These are phyloP conservation scores for Pugionium dolabratum DNA, from an alignment of 345 rosid species.

Conservation along the genomic window DNA sequence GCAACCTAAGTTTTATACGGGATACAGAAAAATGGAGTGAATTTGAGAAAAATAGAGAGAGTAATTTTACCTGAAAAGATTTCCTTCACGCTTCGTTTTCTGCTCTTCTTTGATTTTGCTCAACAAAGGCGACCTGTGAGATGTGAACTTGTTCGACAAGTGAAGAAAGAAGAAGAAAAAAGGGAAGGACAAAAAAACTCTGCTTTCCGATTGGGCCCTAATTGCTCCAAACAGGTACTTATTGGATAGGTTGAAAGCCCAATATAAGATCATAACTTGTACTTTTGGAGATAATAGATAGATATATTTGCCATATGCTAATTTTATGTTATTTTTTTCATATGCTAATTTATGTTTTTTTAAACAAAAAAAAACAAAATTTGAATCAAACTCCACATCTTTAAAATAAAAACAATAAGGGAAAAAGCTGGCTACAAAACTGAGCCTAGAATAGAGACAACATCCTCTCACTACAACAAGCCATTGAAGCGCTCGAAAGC, in stretches of 20 bases:
- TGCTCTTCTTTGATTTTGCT: slow-evolving; percentile 22
- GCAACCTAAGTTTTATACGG: background rate
- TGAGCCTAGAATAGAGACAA: too few species aligned
- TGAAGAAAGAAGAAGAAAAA: background rate
- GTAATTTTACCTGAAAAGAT: slow-evolving; percentile 19
- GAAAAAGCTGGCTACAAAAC: too few species aligned
- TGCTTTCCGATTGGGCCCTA: slow-evolving; percentile 5
- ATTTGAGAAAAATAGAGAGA: background rate
- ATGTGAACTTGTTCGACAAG: slow-evolving; percentile 39
- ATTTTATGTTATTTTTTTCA: background rate
- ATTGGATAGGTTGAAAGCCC: background rate
- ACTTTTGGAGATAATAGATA: background rate
- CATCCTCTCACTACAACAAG: too few species aligned
- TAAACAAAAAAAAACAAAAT: too few species aligned
- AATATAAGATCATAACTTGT: background rate
- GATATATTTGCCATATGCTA: background rate
- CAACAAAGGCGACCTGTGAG: background rate
- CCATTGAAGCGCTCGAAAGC: too few species aligned
- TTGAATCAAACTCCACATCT: too few species aligned
- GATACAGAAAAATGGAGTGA: background rate
- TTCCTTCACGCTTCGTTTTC: slow-evolving; percentile 1
- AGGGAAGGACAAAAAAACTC: too few species aligned
- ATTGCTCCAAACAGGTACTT: background rate
- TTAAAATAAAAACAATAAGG: too few species aligned
- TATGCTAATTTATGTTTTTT: too few species aligned